Evolutionary conservation across 129 eudicot genomes (phyloP).

Genomic region (Tagetes patula): DNA sequence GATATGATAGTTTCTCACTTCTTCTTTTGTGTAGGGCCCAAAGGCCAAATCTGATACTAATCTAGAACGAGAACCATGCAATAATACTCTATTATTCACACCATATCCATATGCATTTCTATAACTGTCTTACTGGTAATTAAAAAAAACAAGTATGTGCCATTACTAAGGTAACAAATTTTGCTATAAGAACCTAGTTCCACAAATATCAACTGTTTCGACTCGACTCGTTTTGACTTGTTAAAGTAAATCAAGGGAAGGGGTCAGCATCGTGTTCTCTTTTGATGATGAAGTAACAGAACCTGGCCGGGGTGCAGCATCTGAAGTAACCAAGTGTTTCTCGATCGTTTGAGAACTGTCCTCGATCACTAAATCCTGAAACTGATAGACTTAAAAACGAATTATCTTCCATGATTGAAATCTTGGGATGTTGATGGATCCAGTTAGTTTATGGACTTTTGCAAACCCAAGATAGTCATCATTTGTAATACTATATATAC

Average conservation of each 20-base stretch:
- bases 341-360: constrained; percentile 25
- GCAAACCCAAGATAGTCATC: constrained; percentile 26
- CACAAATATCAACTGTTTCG: neutral
- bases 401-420: constrained; percentile 29
- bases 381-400: constrained; percentile 49
- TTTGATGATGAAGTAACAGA: constrained; percentile 44
- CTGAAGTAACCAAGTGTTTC: constrained; percentile 37
- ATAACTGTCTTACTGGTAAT: constrained; percentile 20
- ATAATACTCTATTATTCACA: constrained; percentile 27
- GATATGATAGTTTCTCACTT: neutral
- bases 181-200: constrained; percentile 20
- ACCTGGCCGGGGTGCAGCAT: constrained; percentile 53
- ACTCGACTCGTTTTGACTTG: neutral
- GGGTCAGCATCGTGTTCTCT: constrained; percentile 45
- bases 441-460: constrained; percentile 16
- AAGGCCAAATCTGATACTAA: neutral
- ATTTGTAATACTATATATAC: neutral
- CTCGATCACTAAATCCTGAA: constrained; percentile 27
- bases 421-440: constrained; percentile 26
- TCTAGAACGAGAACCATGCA: constrained; percentile 4
- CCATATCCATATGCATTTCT: constrained; percentile 12
- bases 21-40: neutral
- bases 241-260: constrained; percentile 25
- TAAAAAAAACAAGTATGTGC: constrained; percentile 12
- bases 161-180: constrained; percentile 25